phyloP scores from a whole-genome alignment of 2,329 filamentous ascomycete species.

The Cyanodermella asteris region DNA sequence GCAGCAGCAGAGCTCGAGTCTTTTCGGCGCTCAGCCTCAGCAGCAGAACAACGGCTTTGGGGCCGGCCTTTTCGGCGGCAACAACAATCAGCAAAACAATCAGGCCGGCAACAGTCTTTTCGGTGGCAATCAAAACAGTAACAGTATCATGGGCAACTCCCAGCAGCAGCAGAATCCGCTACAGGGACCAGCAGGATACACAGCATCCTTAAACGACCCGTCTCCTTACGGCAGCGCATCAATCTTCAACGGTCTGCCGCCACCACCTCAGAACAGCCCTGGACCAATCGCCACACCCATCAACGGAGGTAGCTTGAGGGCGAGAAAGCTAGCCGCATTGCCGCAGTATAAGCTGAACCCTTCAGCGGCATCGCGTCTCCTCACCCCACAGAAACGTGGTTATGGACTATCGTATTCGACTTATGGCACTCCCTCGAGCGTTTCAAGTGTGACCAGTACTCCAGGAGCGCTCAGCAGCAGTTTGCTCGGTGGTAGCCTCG shows the following conservation, averaged over 20 bases:
- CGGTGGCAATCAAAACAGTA: slow-evolving; percentile 14
- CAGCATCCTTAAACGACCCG: slow-evolving; percentile 59
- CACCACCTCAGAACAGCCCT: slow-evolving; percentile 44
- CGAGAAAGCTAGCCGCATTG: slow-evolving; percentile 57
- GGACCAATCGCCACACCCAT: slow-evolving; percentile 85
- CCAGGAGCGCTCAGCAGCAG: slow-evolving; percentile 46
- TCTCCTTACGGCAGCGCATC: slow-evolving; percentile 79
- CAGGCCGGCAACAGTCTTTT: slow-evolving; percentile 17
- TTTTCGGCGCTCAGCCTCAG: slow-evolving; percentile 36
- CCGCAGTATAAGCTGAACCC: slow-evolving; percentile 78
- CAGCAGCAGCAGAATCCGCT: slow-evolving; percentile 34
- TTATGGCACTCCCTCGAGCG: slow-evolving; percentile 60
- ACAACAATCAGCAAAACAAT: slow-evolving; percentile 9
- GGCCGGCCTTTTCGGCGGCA: slow-evolving; percentile 1
- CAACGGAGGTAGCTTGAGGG: slow-evolving; percentile 50
- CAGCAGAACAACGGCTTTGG: background rate
- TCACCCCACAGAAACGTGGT: slow-evolving; percentile 66
- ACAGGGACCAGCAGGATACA: slow-evolving; percentile 31
- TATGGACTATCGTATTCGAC: slow-evolving; percentile 88
- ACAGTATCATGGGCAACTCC: slow-evolving; percentile 30
- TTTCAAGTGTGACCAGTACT: slow-evolving; percentile 44
- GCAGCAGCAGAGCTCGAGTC: slow-evolving; percentile 21
- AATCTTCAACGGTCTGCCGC: slow-evolving; percentile 52
- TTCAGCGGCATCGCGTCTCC: slow-evolving; percentile 53
- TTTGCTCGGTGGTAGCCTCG: slow-evolving; percentile 37